phyloP scores from a whole-genome alignment of 2,329 filamentous ascomycete genomes.

The Neophaeococcomyces aloes region DNA sequence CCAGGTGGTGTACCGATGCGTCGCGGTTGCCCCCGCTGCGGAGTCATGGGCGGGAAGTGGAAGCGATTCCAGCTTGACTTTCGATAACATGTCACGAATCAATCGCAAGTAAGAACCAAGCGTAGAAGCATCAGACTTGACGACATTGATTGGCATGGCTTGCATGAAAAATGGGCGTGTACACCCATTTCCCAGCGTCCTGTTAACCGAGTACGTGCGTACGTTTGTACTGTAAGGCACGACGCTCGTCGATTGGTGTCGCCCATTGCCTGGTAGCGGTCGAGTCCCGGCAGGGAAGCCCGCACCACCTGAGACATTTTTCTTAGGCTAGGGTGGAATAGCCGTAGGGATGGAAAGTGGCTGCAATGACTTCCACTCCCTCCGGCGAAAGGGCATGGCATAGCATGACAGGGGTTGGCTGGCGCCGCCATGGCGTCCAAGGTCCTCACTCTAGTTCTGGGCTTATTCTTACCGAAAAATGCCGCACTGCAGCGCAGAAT shows the following conservation, averaged over 20 bases:
- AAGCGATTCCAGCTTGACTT: constrained; percentile 40
- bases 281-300: no score
- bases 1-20: constrained; percentile 26
- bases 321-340: constrained; percentile 3
- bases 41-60: constrained; percentile 37
- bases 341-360: not conserved
- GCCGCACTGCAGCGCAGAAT: not conserved
- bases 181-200: not conserved
- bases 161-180: constrained; percentile 1
- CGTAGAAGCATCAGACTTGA: constrained; percentile 5
- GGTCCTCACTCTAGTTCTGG: constrained; percentile 2
- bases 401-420: not conserved
- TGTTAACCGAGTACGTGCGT: constrained; percentile 4
- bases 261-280: not conserved
- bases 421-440: constrained; percentile 2
- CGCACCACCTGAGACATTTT: constrained; percentile 7
- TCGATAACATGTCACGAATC: constrained; percentile 25
- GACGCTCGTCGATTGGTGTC: not conserved
- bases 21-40: constrained; percentile 37
- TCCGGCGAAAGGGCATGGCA: not conserved
- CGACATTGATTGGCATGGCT: constrained; percentile 1
- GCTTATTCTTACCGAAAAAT: not conserved
- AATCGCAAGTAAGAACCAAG: not conserved
- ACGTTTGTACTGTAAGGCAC: not conserved
- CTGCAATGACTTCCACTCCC: constrained; percentile 3